Base-by-base conservation (phyloP, 2,329 filamentous ascomycete species). In the Talaromyces sp. region DNA sequence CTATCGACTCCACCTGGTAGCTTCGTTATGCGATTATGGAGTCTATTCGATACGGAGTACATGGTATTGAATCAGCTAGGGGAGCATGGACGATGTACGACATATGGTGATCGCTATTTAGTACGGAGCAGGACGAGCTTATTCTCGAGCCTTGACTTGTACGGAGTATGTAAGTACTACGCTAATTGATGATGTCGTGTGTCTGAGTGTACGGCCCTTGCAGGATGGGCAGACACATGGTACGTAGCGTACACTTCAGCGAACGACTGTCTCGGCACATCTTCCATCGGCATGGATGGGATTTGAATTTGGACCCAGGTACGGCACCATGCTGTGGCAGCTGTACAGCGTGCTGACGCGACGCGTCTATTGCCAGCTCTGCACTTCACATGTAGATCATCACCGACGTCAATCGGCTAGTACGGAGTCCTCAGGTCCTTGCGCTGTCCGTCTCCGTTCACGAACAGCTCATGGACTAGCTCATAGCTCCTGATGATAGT, bases 101-200 rank as follows among this genome's bases (percentile, higher is more conserved):
- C 48, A 52, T 52, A 52, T n/a, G 46, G 48, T 33, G 48, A 52
- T 52, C 48, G 48, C 48, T 50, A 48, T 48, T 50, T 28, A 50
- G 46, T 31, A 50, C 44, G 44, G 44, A 28, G 21, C 28, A 16
- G 44, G 21, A 48, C 23, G 46, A 50, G 46, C 46, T 50, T 50
- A 50, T 9, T 42, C 44, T 28, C 25, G 44, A 44, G 42, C 18
- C 14, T 28, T 31, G 46, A 50, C 14, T 5, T 48, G 14, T 12
- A 18, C 12, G 42, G 14, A 23, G 12, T 18, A 44, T 8, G n/a
- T 18, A 44, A 5, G n/a, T 44, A 23, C 25, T 14, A 46, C 11
- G 44, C 44, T 48, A 28, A 25, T 46, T 46, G 42, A 46, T 14
- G 18, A 46, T 25, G 42, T 21, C 28, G 3, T 5, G 16, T 23